Conservation (phyloP, 2,329 filamentous ascomycete genomes). For the Aspergillus fischeri region DNA sequence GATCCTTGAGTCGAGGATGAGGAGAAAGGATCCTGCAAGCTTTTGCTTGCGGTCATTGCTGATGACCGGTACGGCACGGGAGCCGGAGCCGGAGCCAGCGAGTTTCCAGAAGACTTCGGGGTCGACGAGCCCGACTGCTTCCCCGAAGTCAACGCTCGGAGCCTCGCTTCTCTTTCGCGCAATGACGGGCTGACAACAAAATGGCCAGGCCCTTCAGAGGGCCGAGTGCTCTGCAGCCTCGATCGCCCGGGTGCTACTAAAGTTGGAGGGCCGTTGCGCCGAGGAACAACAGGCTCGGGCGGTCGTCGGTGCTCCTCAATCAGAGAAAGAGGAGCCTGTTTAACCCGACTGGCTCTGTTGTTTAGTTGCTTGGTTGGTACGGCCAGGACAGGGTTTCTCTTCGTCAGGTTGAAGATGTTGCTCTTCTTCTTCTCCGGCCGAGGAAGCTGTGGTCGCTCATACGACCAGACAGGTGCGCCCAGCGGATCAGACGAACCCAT, state of each 20-base stretch:
- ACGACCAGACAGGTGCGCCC: slow-evolving; percentile 18
- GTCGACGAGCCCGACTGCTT: slow-evolving; percentile 12
- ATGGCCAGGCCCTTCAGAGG: background rate
- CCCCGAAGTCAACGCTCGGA: slow-evolving; percentile 28
- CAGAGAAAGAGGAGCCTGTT: slow-evolving; percentile 36
- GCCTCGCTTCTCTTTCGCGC: slow-evolving; percentile 28
- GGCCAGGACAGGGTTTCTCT: slow-evolving; percentile 33
- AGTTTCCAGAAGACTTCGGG: slow-evolving; percentile 1
- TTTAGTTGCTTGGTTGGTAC: slow-evolving; percentile 41
- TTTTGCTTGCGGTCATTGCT: background rate
- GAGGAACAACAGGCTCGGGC: slow-evolving; percentile 14
- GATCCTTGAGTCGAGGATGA: slow-evolving; percentile 2
- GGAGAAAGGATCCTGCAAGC: background rate
- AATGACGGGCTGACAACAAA: slow-evolving; percentile 10
- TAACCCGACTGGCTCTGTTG: slow-evolving; percentile 35
- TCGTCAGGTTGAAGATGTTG: slow-evolving; percentile 32
- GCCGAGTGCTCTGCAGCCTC: slow-evolving; percentile 2
- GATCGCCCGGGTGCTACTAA: slow-evolving; percentile 18
- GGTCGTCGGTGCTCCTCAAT: slow-evolving; percentile 39
- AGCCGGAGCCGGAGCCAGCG: background rate
- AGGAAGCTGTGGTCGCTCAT: slow-evolving; percentile 20
- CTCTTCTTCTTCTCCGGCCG: slow-evolving; percentile 28
- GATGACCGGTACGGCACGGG: background rate
- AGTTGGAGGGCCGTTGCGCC: slow-evolving; percentile 8
- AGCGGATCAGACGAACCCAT: slow-evolving; percentile 9